A percentile compares a stretch with the other conserved stretches of the same genome.
phyloP scores from a whole-genome alignment of 2,329 filamentous ascomycete species.

The Cadophora sp. region DNA sequence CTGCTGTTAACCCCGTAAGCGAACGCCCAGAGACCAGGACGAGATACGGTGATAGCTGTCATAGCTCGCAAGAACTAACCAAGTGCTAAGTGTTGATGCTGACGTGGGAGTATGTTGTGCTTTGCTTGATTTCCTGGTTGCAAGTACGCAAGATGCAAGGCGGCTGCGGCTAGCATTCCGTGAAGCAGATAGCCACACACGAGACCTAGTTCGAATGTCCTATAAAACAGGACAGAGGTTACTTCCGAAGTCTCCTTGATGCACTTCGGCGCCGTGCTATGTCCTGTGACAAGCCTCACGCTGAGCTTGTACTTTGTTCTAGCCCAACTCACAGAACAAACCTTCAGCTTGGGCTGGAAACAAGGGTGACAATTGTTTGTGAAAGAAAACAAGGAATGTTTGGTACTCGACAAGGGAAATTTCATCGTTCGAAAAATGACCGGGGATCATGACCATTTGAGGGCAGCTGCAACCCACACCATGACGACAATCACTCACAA shows the following conservation, averaged over 20 bases:
- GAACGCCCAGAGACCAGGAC: constrained; percentile 5
- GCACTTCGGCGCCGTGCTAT: neutral
- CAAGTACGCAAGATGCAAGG: constrained; percentile 19
- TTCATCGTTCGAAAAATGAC: no score
- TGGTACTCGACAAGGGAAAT: no score
- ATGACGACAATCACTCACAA: no score
- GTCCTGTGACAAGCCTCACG: neutral
- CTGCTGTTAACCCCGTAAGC: neutral
- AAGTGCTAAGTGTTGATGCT: constrained; percentile 18
- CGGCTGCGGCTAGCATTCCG: constrained; percentile 20
- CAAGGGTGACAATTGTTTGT: no score
- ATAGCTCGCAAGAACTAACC: constrained; percentile 14
- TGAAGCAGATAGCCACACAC: constrained; percentile 23
- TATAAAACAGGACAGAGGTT: constrained; percentile 1
- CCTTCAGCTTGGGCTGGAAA: no score
- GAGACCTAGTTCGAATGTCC: constrained; percentile 15
- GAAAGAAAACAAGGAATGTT: no score
- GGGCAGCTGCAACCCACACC: no score
- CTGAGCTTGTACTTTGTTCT: no score
- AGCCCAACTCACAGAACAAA: no score
- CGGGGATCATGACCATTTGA: no score
- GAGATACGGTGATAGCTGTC: constrained; percentile 17
- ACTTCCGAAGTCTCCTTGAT: constrained; percentile 18
- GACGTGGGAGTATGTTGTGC: constrained; percentile 10
- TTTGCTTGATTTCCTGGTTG: neutral